Evolutionary conservation across 495 filamentous ascomycete genomes (phyloP).

Genomic region (Chaetomium tenue): DNA sequence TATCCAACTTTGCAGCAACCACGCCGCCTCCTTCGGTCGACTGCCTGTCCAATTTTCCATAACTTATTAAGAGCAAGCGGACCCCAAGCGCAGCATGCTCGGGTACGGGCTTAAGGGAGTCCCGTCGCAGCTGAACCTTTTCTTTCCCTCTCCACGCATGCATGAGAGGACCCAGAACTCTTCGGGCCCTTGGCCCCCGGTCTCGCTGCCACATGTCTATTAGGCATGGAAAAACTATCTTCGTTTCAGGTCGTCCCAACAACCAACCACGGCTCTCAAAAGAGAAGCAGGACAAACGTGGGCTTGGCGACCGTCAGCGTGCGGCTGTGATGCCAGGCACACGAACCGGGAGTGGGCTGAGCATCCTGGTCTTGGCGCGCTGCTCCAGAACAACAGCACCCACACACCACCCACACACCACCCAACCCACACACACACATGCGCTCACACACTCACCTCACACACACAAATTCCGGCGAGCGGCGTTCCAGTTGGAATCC

Average conservation of each 20-base stretch:
- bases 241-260: slow-evolving; percentile 13
- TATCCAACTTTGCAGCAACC: no score
- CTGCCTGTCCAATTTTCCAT: no score
- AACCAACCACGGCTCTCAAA: not conserved
- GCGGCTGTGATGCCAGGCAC: slow-evolving; percentile 8
- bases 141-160: not conserved
- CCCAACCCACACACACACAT: not conserved
- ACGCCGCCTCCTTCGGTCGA: no score
- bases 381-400: no score
- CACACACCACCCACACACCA: not conserved
- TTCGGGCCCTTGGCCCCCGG: no score
- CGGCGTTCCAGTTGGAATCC: not conserved
- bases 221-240: not conserved
- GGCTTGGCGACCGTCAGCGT: slow-evolving; percentile 5
- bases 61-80: no score
- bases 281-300: not conserved
- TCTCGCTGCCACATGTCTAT: not conserved
- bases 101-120: not conserved
- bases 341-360: slow-evolving; percentile 1
- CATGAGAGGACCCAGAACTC: not conserved
- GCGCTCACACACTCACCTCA: no score
- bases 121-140: not conserved
- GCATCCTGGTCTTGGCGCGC: slow-evolving; percentile 2
- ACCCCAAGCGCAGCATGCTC: no score
- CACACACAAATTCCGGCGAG: not conserved